Base-by-base conservation (phyloP, 108 stramenopile genomes). In the Chaetoceros tenuissimus region DNA sequence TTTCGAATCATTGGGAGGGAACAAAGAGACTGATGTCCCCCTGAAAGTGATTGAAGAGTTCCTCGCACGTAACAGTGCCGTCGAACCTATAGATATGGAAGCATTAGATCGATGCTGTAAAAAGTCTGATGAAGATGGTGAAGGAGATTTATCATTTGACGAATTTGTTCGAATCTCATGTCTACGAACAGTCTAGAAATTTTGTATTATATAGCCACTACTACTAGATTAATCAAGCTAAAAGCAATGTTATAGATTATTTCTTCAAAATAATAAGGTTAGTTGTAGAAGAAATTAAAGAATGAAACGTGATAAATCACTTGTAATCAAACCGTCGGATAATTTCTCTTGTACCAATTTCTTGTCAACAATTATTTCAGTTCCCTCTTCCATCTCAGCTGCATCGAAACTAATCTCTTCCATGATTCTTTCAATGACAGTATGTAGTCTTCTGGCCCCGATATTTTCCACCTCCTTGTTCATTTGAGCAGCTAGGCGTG, bases 401-500 rank as follows among this genome's bases (percentile, higher is more conserved):
- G 98, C 89, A 31, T 95, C 80, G 69, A 97, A 99, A 64, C 89
- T 92, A 30, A 99, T 87, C 48, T 91, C 87, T 68, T 99, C 97
- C 75, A 99, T 87, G 45, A 99, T 92, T 16, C 97, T 81, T 70
- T 99, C 98, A 62, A 99, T 81, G 19, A 97, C 93, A 10, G 98
- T 97, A 72, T 97, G 96, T 51, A 99, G 75, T 55, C 98, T 74
- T 27, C 98, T 65, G 16, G 98, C 97, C 24, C 98, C 98, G 69
- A 99, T 98, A 73, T 99, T 99, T 72, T 99, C 98, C 3, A 99
- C 94, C 0, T 90, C 94, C 63, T 87, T 90, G 85, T 99, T 99
- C 49, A 96, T 72, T 63, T 73, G 67, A 2, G 95, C 90, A 23
- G 94, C 91, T 48, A 87, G 85, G 53, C 84, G 81, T 19, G 98